Evolutionary conservation across 2,329 filamentous ascomycete species (phyloP), one percentile per base, ranked within the genome.

Genomic region (Exophiala alcalophila): DNA sequence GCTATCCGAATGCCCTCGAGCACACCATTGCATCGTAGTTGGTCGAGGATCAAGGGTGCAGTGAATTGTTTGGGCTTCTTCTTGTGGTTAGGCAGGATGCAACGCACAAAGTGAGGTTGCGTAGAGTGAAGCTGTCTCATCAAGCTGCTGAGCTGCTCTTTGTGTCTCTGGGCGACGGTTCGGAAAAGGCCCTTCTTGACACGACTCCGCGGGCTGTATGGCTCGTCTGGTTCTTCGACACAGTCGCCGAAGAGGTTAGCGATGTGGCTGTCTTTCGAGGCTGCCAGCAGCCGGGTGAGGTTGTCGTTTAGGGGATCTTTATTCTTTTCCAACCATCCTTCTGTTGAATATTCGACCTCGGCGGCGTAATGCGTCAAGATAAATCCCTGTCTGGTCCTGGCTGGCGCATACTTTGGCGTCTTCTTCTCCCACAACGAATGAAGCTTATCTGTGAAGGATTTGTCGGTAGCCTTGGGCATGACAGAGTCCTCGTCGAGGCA

Each of bases 301-400:
- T 97, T 98, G 73, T 98, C 94, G 58, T 97, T 97, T 31, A 98
- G 67, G 1, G 92, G 94, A 59, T 98, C 92, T 64, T 98, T 98
- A 73, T 98, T 98, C 75, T 97, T 98, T 65, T 97, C 91, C 23
- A 98, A 71, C 92, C 92, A 98, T 44, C 86, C 86, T 43, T 91
- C 81, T 0, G 92, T 98, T 0, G 84, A 89, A 63, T 98, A 98
- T 64, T 98, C 94, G 2, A 98, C 92, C 64, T 97, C 92, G 18
- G 92, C 90, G 16, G 92, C 92, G 60, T 98, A 98, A 62, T 98
- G 92, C 0, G 92, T 98, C 14, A 98, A 79, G 56, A 96, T 83
- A 60, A 98, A 98, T 10, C 92, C 94, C 59, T 96, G 87, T 1
- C 81, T 86, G 10, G 96, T 77, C 11, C 92, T 80, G 12, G 90